phyloP scores from a whole-genome alignment of 140 eudicot genomes.

The Anethum foeniculum region DNA sequence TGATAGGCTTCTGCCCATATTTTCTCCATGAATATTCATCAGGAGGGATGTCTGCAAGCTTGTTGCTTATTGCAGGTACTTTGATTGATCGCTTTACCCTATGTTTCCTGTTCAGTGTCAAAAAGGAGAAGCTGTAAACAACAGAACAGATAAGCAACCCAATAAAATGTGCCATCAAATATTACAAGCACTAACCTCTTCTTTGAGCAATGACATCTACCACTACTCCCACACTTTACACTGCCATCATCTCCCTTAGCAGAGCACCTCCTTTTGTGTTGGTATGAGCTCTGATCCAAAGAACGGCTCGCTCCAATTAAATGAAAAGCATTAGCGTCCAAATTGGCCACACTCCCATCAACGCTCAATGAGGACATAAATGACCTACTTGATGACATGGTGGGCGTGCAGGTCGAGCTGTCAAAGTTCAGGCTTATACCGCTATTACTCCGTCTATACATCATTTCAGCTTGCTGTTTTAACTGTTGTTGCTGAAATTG shows the following conservation, averaged over 20 bases:
- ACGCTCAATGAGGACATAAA: constrained; percentile 87
- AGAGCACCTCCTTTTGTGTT: constrained; percentile 65
- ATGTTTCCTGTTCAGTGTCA: constrained; percentile 51
- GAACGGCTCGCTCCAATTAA: constrained; percentile 63
- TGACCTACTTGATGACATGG: constrained; percentile 86
- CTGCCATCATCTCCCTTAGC: constrained; percentile 78
- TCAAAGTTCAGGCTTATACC: constrained; percentile 84
- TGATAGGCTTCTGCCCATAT: constrained; percentile 86
- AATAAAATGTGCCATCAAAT: too few relatives aligned
- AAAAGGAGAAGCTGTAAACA: constrained; percentile 3
- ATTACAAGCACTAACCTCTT: constrained; percentile 48
- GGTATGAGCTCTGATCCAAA: constrained; percentile 55
- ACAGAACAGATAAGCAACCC: not conserved
- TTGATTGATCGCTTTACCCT: constrained; percentile 83
- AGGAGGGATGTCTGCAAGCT: constrained; percentile 94
- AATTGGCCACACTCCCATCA: constrained; percentile 96
- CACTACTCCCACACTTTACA: constrained; percentile 71
- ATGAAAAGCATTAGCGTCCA: constrained; percentile 60
- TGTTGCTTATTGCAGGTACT: constrained; percentile 91
- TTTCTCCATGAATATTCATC: constrained; percentile 98
- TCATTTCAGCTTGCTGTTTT: constrained; percentile 71
- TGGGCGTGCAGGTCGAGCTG: constrained; percentile 78
- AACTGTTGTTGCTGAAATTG: constrained; percentile 43
- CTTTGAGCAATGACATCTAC: constrained; percentile 91
- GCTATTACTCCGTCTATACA: constrained; percentile 67